Percentiles rank a stretch among this genome's conserved stretches.
Evolutionary conservation across 2,329 filamentous ascomycete species (phyloP).

Genomic region (Neonectria hederae): DNA sequence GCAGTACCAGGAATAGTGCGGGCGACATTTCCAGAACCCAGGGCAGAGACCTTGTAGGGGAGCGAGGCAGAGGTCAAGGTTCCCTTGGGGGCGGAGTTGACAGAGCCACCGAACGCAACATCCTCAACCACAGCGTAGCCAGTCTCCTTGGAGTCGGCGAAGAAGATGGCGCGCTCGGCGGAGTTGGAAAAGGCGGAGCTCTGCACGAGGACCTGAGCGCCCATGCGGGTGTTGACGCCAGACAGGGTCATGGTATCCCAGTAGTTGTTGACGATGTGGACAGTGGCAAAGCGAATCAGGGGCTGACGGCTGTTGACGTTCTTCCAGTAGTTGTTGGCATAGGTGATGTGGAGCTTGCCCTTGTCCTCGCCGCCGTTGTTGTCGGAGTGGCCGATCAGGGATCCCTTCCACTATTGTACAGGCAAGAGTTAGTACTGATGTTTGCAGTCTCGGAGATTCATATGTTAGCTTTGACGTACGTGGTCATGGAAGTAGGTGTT

Average conservation of each 20-base stretch:
- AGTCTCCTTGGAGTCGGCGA: slow-evolving; percentile 51
- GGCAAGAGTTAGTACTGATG: not conserved
- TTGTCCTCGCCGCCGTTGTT: slow-evolving; percentile 65
- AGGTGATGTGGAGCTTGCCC: slow-evolving; percentile 71
- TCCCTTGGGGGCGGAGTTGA: slow-evolving; percentile 54
- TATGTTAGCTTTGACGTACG: slow-evolving; percentile 19
- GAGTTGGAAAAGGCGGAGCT: slow-evolving; percentile 60
- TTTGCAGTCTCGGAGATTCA: not conserved
- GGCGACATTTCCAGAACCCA: slow-evolving; percentile 59
- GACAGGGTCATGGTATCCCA: slow-evolving; percentile 54
- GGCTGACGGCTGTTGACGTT: slow-evolving; percentile 72
- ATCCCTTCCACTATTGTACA: slow-evolving; percentile 59
- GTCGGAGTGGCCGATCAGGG: slow-evolving; percentile 68
- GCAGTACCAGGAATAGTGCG: slow-evolving; percentile 51
- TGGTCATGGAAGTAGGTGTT: slow-evolving; percentile 46
- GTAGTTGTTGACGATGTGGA: slow-evolving; percentile 65
- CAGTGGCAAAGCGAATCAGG: slow-evolving; percentile 73
- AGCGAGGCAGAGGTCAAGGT: slow-evolving; percentile 64
- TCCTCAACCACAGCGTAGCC: slow-evolving; percentile 56
- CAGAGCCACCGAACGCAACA: slow-evolving; percentile 52
- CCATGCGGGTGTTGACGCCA: slow-evolving; percentile 65
- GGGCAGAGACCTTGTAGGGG: slow-evolving; percentile 54
- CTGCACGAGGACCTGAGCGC: slow-evolving; percentile 66
- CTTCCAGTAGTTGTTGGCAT: slow-evolving; percentile 71
- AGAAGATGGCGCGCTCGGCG: slow-evolving; percentile 49